Evolutionary conservation across 192 early-diverging fungal genomes (phyloP).

Genomic region (Dimargaris verticillata): DNA sequence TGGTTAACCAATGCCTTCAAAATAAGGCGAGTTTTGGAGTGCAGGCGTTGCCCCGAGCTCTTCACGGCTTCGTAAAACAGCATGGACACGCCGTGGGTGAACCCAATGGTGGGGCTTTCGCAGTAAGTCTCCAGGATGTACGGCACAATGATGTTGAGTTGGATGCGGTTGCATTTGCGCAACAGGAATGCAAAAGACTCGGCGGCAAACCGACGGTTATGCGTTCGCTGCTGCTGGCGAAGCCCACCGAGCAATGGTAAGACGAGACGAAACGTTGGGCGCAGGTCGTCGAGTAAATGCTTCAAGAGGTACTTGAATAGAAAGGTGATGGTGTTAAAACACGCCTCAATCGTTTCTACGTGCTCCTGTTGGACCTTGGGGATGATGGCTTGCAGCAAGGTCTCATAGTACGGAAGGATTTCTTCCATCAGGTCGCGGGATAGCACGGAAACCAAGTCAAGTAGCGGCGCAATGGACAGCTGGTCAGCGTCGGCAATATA

Average conservation of each 20-base stretch:
- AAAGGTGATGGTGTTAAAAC: conserved; percentile 76
- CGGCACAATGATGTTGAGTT: conserved; percentile 38
- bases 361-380: conserved; percentile 48
- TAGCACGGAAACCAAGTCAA: conserved; percentile 68
- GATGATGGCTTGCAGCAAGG: conserved; percentile 44
- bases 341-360: conserved; percentile 59
- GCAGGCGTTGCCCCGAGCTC: conserved; percentile 34
- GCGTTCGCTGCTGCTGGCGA: conserved; percentile 44
- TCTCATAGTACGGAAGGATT: conserved; percentile 58
- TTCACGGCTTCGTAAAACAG: conserved; percentile 76
- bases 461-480: conserved; percentile 58
- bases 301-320: conserved; percentile 80
- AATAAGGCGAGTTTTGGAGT: conserved; percentile 32
- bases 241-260: conserved; percentile 41
- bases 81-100: conserved; percentile 59
- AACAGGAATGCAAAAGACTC: conserved; percentile 84
- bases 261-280: conserved; percentile 61
- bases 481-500: conserved; percentile 42
- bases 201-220: conserved; percentile 75
- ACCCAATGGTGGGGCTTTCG: conserved; percentile 27
- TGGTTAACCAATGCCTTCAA: conserved; percentile 21
- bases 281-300: conserved; percentile 46
- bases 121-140: conserved; percentile 40
- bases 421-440: conserved; percentile 87
- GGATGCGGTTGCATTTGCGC: conserved; percentile 49